Conservation (phyloP, 768 basidiomycete species). For the Amanita fuliginea region DNA sequence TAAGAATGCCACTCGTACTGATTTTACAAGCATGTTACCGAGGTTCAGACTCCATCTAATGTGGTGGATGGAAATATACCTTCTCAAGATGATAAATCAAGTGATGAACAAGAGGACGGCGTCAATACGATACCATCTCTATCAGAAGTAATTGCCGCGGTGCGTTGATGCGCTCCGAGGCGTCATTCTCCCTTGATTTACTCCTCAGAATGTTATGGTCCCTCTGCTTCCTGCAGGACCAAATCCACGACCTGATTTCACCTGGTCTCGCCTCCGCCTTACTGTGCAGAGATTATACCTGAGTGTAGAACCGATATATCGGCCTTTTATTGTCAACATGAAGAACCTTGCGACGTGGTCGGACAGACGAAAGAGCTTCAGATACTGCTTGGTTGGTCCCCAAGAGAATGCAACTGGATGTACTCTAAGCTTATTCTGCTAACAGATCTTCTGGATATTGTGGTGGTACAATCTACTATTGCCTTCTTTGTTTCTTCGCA, state of each 20-base stretch:
- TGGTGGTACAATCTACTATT: conserved; percentile 52
- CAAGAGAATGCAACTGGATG: background rate
- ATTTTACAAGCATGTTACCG: conserved; percentile 41
- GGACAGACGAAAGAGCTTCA: conserved; percentile 31
- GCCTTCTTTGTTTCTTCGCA: conserved; percentile 35
- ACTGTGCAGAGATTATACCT: conserved; percentile 47
- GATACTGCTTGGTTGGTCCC: conserved; percentile 39
- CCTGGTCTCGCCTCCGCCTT: conserved; percentile 39
- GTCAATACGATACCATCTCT: background rate
- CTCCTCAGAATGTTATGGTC: conserved; percentile 23
- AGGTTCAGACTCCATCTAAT: conserved; percentile 29
- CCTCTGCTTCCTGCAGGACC: conserved; percentile 31
- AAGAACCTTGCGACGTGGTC: conserved; percentile 44
- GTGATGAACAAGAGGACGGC: background rate
- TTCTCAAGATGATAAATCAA: background rate
- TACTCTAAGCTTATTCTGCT: background rate
- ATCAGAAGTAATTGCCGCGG: background rate
- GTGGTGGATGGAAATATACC: conserved; percentile 6
- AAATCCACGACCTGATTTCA: conserved; percentile 32
- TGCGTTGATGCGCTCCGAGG: background rate
- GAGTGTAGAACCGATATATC: conserved; percentile 37
- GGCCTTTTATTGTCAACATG: conserved; percentile 28
- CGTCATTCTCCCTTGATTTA: background rate
- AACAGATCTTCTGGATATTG: conserved; percentile 49
- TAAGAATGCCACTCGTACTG: background rate